Evolutionary conservation across 495 filamentous ascomycete genomes (phyloP).

Genomic region (Oleoguttula mirabilis): DNA sequence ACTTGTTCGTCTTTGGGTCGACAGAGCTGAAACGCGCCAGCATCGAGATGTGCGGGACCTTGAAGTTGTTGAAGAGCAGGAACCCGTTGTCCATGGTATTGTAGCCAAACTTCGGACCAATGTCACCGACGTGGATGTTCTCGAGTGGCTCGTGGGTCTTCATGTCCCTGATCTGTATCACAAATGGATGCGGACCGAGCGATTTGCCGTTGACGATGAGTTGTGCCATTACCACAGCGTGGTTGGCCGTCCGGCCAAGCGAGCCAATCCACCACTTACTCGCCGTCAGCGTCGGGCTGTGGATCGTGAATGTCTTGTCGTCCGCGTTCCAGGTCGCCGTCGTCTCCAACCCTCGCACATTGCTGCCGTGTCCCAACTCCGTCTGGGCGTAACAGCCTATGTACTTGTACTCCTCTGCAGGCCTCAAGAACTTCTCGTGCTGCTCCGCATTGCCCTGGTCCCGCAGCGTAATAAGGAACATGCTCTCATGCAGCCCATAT

Average conservation of each 20-base stretch:
- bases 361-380: constrained; percentile 62
- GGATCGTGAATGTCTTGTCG: constrained; percentile 57
- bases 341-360: constrained; percentile 62
- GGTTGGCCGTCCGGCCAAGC: constrained; percentile 57
- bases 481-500: constrained; percentile 53
- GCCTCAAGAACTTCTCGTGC: constrained; percentile 52
- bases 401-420: constrained; percentile 50
- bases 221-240: constrained; percentile 66
- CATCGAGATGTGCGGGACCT: constrained; percentile 59
- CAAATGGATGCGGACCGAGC: constrained; percentile 62
- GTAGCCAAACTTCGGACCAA: constrained; percentile 35
- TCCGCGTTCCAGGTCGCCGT: constrained; percentile 57
- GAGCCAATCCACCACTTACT: constrained; percentile 75
- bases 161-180: constrained; percentile 60
- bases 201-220: constrained; percentile 49
- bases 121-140: constrained; percentile 58
- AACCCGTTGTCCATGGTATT: constrained; percentile 69
- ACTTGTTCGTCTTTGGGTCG: constrained; percentile 49
- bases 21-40: constrained; percentile 51
- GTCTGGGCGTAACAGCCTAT: constrained; percentile 72
- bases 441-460: constrained; percentile 61
- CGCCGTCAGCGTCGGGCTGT: constrained; percentile 53
- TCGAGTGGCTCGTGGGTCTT: constrained; percentile 58
- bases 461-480: constrained; percentile 59
- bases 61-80: constrained; percentile 57